phyloP scores from a whole-genome alignment of 352 stramenopile genomes.

The Phytophthora quininea region DNA sequence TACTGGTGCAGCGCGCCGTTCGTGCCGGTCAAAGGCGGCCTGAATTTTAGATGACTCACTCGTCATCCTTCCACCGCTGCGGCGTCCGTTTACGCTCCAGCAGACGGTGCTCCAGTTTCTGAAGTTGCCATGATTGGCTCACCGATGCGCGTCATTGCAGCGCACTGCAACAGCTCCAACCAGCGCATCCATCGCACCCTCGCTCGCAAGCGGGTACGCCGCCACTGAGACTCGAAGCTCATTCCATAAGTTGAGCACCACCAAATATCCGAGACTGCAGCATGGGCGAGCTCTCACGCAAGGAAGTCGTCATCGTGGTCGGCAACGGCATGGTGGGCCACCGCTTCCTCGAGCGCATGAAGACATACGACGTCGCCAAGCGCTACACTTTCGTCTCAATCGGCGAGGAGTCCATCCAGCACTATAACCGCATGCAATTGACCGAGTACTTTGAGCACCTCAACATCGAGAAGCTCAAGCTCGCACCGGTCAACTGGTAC shows the following conservation, averaged over 20 bases:
- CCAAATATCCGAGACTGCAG: constrained; percentile 2
- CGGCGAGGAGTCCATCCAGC: constrained; percentile 89
- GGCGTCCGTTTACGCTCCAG: constrained; percentile 21
- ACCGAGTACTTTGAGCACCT: constrained; percentile 94
- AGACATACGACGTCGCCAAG: constrained; percentile 60
- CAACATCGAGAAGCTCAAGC: constrained; percentile 83
- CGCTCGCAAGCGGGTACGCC: neutral
- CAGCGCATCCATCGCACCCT: neutral
- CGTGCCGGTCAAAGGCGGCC: neutral
- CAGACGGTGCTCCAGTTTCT: constrained; percentile 6
- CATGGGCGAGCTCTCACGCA: constrained; percentile 19
- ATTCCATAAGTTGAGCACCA: constrained; percentile 26
- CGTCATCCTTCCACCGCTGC: constrained; percentile 16
- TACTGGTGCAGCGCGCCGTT: no score
- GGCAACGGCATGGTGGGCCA: constrained; percentile 93
- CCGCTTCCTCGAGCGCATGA: constrained; percentile 85
- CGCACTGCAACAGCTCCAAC: neutral
- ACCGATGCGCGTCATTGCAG: constrained; percentile 29
- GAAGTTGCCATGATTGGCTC: constrained; percentile 37
- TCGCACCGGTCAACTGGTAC: constrained; percentile 90
- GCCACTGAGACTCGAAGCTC: neutral
- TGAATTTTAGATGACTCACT: constrained; percentile 33
- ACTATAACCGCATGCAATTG: constrained; percentile 94
- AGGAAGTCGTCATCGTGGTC: constrained; percentile 86
- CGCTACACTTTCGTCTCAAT: constrained; percentile 88